Evolutionary conservation across 768 basidiomycete genomes (phyloP), one percentile per base, ranked within the genome.

Genomic region (Amanita polypyramis): DNA sequence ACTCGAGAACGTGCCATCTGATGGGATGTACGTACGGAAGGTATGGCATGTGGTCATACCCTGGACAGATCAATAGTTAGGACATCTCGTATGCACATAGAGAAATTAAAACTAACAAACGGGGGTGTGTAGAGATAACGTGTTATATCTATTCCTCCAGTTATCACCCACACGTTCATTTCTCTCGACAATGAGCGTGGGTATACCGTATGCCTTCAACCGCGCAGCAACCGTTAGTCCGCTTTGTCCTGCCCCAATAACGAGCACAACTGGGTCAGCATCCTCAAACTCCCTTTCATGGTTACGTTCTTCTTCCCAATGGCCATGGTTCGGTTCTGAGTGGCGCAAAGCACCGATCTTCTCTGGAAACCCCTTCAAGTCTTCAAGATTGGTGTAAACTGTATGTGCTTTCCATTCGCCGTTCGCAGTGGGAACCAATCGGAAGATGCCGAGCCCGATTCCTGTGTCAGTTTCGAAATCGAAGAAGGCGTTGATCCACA

Each of bases 121-220:
- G 4, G 70, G 63, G 53, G 72, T 73, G 45, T 79, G 79, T n/a
- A 82, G 60, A 42, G 71, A 77, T 8, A 82, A 60, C 0, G 74
- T 65, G 35, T 76, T 72, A 56, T 82, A 83, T 6, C 80, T 69
- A 27, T 73, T 68, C 47, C 78, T 68, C 79, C 78, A 80, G 56
- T 70, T 73, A 53, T 80, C 76, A 2, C 79, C 79, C 6, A 79
- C 60, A 4, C 72, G 63, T 11, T 62, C 45, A 46, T 76, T 72
- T 55, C 65, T 67, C 52, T 85, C 83, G 12, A 84, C 63, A 14
- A 81, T 60, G 6, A 83, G 59, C 4, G 70, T 62, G 0, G 61
- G 47, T 5, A 82, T 58, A 14, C 68, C 76, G 20, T 80, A 60
- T 25, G 62, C 62, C 51, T 77, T 77, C 49, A 83, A 62, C 19